A percentile compares a stretch with the other conserved stretches of the same genome.
phyloP scores from a whole-genome alignment of 2,329 filamentous ascomycete genomes.

The Beauveria sp. region DNA sequence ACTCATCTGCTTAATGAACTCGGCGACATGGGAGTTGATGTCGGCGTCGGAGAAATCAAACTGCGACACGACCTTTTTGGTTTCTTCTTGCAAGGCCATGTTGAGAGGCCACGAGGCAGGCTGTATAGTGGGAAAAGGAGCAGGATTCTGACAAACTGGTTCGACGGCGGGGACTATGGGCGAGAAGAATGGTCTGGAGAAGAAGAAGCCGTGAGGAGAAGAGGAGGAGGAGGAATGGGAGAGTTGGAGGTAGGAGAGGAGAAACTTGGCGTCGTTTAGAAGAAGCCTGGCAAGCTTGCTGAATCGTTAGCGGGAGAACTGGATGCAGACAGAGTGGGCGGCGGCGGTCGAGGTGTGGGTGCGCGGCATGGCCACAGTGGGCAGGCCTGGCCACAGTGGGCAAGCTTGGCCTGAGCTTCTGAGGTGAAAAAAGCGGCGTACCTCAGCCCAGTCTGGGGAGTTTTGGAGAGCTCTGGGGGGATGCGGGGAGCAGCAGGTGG shows the following conservation, averaged over 20 bases:
- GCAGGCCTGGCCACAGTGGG: background rate
- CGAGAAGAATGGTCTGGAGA: conserved; percentile 25
- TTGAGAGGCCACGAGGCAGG: conserved; percentile 48
- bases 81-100: conserved; percentile 62
- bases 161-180: conserved; percentile 29
- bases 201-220: conserved; percentile 18
- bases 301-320: conserved; percentile 5
- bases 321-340: background rate
- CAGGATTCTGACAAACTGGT: conserved; percentile 47
- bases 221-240: conserved; percentile 13
- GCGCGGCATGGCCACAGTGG: background rate
- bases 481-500: background rate
- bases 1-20: conserved; percentile 84
- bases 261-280: conserved; percentile 38
- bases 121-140: conserved; percentile 45
- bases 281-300: conserved; percentile 44
- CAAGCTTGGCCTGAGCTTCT: background rate
- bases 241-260: conserved; percentile 15
- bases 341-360: background rate
- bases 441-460: too few relatives aligned
- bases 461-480: background rate
- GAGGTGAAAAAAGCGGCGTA: background rate
- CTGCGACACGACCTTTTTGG: conserved; percentile 70
- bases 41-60: conserved; percentile 78
- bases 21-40: conserved; percentile 71